Percentiles rank a stretch among this genome's conserved stretches.
phyloP scores from a whole-genome alignment of 306 rosid species.

The Phaseolus lunatus region DNA sequence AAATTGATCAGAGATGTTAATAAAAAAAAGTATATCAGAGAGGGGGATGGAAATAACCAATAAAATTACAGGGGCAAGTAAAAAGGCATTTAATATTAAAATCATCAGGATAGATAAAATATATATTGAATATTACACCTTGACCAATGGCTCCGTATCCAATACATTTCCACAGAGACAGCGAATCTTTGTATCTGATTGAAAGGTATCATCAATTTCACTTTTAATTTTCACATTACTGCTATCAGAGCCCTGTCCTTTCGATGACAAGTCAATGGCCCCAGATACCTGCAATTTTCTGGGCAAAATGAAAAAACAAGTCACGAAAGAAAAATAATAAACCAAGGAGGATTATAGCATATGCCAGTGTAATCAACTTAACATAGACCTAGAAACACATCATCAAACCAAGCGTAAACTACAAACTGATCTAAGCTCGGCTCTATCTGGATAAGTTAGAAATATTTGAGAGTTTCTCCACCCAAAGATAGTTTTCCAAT shows the following conservation, averaged over 20 bases:
- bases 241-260: slow-evolving; percentile 83
- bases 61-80: neutral
- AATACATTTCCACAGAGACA: slow-evolving; percentile 84
- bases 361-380: slow-evolving; percentile 8
- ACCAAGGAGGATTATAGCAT: slow-evolving; percentile 17
- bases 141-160: slow-evolving; percentile 78
- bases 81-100: slow-evolving; percentile 22
- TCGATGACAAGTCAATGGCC: slow-evolving; percentile 83
- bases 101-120: slow-evolving; percentile 12
- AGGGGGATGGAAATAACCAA: slow-evolving; percentile 4
- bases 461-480: too few relatives aligned
- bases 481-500: neutral
- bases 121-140: slow-evolving; percentile 58
- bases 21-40: neutral
- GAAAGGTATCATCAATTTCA: slow-evolving; percentile 74
- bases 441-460: neutral
- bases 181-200: slow-evolving; percentile 69
- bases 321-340: slow-evolving; percentile 19
- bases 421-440: neutral
- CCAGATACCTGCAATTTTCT: slow-evolving; percentile 91
- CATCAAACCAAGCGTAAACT: slow-evolving; percentile 23
- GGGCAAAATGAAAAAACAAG: slow-evolving; percentile 27
- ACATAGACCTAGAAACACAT: slow-evolving; percentile 8
- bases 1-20: slow-evolving; percentile 11
- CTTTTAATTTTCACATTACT: slow-evolving; percentile 76